These are phyloP conservation scores for Pseudogymnoascus sp. DNA, from an alignment of 2,329 filamentous ascomycete genomes.

Conservation along the genomic window DNA sequence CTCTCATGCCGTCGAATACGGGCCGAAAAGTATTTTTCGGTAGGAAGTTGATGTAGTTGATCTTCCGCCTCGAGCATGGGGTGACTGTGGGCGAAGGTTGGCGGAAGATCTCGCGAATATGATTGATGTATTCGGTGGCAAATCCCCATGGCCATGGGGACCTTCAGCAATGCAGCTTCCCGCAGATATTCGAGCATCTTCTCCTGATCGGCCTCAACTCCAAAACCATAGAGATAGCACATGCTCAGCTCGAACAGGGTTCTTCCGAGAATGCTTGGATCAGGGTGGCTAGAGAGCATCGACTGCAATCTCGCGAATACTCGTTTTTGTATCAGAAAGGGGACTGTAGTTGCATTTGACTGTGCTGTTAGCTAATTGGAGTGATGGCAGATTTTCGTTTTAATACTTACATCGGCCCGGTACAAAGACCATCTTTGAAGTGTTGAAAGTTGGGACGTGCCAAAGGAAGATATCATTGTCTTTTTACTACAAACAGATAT, in stretches of 20 bases:
- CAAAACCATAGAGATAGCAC: background rate
- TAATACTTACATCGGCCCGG: background rate
- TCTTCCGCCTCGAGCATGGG: background rate
- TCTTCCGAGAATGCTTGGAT: background rate
- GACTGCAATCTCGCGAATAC: background rate
- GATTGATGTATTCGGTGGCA: background rate
- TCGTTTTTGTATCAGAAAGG: background rate
- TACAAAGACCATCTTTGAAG: constrained; percentile 4
- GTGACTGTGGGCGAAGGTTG: background rate
- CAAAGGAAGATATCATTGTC: background rate
- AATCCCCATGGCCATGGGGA: background rate
- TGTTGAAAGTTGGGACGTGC: background rate
- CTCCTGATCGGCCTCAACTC: background rate
- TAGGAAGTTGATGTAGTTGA: background rate
- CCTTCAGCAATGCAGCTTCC: background rate
- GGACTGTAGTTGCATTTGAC: background rate
- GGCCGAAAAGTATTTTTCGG: background rate
- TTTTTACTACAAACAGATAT: background rate
- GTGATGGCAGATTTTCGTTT: background rate
- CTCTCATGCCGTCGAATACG: background rate
- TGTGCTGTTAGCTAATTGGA: background rate
- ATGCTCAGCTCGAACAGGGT: background rate
- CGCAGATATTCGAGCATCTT: background rate
- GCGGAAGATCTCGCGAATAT: background rate
- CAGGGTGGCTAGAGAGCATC: background rate